Conservation (phyloP, 192 early-diverging fungal species). For the Obelidium mucronatum region DNA sequence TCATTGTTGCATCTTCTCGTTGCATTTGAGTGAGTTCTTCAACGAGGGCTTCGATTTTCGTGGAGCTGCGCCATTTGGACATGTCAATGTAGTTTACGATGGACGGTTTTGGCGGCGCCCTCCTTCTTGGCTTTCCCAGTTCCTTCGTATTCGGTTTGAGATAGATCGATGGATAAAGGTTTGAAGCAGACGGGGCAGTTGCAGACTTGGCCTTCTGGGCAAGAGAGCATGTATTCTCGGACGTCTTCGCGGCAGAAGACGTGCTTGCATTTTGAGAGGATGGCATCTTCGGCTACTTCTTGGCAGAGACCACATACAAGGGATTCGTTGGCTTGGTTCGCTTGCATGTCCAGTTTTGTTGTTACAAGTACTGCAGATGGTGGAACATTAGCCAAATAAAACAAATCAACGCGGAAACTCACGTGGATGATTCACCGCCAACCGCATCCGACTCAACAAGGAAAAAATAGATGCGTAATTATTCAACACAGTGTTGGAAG, state of each 20-base stretch:
- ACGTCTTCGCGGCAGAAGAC: conserved; percentile 90
- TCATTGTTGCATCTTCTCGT: conserved; percentile 73
- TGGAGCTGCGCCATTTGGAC: conserved; percentile 84
- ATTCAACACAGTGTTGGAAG: conserved; percentile 82
- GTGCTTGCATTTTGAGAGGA: conserved; percentile 85
- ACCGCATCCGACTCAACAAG: conserved; percentile 85
- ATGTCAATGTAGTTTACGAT: conserved; percentile 95
- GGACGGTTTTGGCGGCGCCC: conserved; percentile 65
- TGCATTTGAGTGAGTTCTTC: conserved; percentile 83
- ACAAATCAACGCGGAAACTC: not conserved
- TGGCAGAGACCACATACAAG: conserved; percentile 88
- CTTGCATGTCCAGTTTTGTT: conserved; percentile 39
- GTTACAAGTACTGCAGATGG: conserved; percentile 47
- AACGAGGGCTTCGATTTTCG: conserved; percentile 94
- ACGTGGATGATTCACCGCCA: conserved; percentile 88
- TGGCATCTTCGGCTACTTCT: conserved; percentile 88
- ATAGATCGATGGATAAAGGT: conserved; percentile 75
- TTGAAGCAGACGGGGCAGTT: conserved; percentile 87
- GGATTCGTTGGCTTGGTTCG: conserved; percentile 60
- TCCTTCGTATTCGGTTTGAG: conserved; percentile 55
- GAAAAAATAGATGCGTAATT: conserved; percentile 96
- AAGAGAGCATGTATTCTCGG: conserved; percentile 51
- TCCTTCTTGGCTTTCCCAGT: conserved; percentile 37
- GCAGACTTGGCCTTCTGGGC: conserved; percentile 44
- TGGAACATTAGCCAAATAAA: not conserved